phyloP scores from a whole-genome alignment of 495 filamentous ascomycete genomes.

The Penicillium desertorum region DNA sequence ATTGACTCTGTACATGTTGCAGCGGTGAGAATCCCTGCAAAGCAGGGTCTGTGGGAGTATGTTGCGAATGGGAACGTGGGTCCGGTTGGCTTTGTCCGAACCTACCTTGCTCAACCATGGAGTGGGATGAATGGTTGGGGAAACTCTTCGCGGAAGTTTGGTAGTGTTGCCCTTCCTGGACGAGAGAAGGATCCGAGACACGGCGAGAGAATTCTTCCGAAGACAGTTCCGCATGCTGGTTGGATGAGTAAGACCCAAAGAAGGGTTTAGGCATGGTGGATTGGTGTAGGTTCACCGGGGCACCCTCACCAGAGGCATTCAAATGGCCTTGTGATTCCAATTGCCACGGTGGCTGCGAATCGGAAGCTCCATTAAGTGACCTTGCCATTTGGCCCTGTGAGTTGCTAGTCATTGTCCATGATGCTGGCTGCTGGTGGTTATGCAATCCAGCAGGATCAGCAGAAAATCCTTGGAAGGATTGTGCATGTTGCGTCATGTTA shows the following conservation, averaged over 20 bases:
- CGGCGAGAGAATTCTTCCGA: slow-evolving; percentile 5
- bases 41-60: slow-evolving; percentile 5
- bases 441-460: background rate
- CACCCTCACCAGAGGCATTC: background rate
- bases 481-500: background rate
- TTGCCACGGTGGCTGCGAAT: slow-evolving; percentile 35
- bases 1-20: slow-evolving; percentile 12
- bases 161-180: background rate
- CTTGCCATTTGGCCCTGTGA: background rate
- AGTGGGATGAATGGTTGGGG: background rate
- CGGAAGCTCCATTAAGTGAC: slow-evolving; percentile 51
- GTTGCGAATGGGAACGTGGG: slow-evolving; percentile 20
- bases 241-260: slow-evolving; percentile 12
- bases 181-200: slow-evolving; percentile 5
- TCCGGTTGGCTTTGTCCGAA: slow-evolving; percentile 3
- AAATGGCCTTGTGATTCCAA: background rate
- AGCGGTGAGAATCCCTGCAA: slow-evolving; percentile 18
- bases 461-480: slow-evolving; percentile 2
- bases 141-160: background rate
- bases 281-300: background rate
- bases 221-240: slow-evolving; percentile 10
- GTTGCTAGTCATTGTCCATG: background rate
- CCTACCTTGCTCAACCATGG: background rate
- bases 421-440: background rate
- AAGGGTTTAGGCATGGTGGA: slow-evolving; percentile 11